Base-by-base conservation (phyloP, 2,329 filamentous ascomycete species). In the Polychaeton citri region DNA sequence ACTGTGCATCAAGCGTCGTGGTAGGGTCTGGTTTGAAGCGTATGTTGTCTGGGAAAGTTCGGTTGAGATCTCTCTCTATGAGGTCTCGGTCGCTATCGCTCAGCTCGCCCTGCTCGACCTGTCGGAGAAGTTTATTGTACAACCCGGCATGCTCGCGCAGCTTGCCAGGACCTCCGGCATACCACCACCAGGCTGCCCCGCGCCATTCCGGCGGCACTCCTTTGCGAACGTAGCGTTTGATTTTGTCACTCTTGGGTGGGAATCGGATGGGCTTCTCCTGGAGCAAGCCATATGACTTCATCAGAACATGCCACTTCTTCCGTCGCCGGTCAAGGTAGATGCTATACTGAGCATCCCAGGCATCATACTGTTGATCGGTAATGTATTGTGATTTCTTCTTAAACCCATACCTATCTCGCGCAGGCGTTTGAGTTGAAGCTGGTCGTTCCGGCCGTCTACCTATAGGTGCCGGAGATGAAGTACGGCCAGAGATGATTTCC, bases 101-200 rank as follows among this genome's bases (percentile, higher is more conserved):
- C n/a, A 79, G 64, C 21, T 44, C 43, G 12, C 66, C 71, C 0
- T 73, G 66, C 51, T 81, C 79, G 21, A 82, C 75, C 41, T 73
- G 68, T 37, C 71, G 64, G 20, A 90, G 65, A 26, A 92, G 64
- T 35, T 76, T 69, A 35, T 76, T 71, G 54, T 95, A 96, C 12
- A 88, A 64, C 1, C 83, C 83, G 4, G 76, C 71, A 48, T 92
- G 74, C 51, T 83, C 79, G 35, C 76, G 72, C 40, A 94, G 58
- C 45, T 85, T 80, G 32, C 78, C 76, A 17, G 85, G 85, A 1
- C 88, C 88, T 15, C 85, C 85, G 8, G 86, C 85, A 55, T 95
- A 96, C 63, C 82, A 95, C 58, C 93, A 96, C 88, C 88, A 96
- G 32, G 88, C 88, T 5, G 83, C 81, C n/a, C 88, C 88, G 51